Base-by-base conservation (phyloP, 176 grass and related monocot genomes). In the Aegilops bicornis region DNA sequence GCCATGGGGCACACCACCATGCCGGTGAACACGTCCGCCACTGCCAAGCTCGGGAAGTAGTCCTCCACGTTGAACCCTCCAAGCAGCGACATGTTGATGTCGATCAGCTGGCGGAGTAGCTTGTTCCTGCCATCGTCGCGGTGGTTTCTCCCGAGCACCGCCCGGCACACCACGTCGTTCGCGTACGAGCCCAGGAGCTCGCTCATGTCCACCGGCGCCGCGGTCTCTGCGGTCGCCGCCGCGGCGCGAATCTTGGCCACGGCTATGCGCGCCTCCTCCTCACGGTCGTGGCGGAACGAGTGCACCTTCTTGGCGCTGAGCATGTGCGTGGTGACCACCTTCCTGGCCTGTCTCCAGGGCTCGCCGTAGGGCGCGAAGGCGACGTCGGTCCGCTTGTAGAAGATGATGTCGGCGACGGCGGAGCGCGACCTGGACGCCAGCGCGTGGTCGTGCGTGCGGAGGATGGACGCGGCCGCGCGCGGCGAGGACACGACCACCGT, bases 71-170 rank as follows among this genome's bases (percentile, higher is more conserved):
- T 75, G 72, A 75, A 75, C 24, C 71, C 71, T 24, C 71, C 71
- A 3, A 74, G 71, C 3, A 74, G 71, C 40, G 71, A 74, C 42
- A 74, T 48, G 71, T 74, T 74, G 40, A 74, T 48, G 2, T 29
- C 40, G 13, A 42, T 14, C 40, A 74, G 71, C 71, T 74, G n/a
- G 40, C 23, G 40, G 23, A 74, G 10, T 23, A 74, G 71, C 40
- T 74, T 74, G 71, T 74, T 74, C 22, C 71, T 47, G 71, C 13
- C 71, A 47, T 74, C 71, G 71, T 74, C 4, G 71, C 71, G 22
- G 40, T 47, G 40, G 71, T 47, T 13, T 8, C 71, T 47, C 40
- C 71, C 71, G 13, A 74, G 71, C 71, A 48, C 71, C n/a, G 71
- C 71, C 6, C 71, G 40, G 71, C 71, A 74, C 13, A 74, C 39